phyloP scores from a whole-genome alignment of 441 rosid species.

The Macaranga tanarius region DNA sequence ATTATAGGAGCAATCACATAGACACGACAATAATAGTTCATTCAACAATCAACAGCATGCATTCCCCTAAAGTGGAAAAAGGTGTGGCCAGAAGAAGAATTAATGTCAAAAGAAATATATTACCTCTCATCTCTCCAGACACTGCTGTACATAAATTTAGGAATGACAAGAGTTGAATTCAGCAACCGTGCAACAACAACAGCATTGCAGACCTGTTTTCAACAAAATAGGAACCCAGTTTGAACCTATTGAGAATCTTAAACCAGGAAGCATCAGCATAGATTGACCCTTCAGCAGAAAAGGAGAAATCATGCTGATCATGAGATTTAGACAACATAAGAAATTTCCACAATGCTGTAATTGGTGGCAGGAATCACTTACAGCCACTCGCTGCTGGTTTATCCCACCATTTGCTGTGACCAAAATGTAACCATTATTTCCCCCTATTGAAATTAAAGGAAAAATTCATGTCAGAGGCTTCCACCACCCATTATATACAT shows the following conservation, averaged over 20 bases:
- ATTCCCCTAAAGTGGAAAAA: neutral
- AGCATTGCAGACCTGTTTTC: constrained; percentile 83
- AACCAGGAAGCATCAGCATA: neutral
- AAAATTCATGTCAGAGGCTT: constrained; percentile 17
- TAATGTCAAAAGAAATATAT: constrained; percentile 16
- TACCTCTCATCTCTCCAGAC: constrained; percentile 96
- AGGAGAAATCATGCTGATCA: constrained; percentile 3
- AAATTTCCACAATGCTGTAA: constrained; percentile 11
- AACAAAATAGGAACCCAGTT: constrained; percentile 17
- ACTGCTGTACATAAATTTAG: constrained; percentile 89
- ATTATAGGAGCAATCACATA: neutral
- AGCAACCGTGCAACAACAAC: constrained; percentile 83
- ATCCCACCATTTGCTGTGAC: constrained; percentile 98
- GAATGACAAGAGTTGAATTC: constrained; percentile 87
- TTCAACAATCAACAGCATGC: neutral
- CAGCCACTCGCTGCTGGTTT: constrained; percentile 98
- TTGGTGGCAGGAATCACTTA: constrained; percentile 42
- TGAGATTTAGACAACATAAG: constrained; percentile 2
- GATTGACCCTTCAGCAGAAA: constrained; percentile 16
- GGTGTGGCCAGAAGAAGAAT: neutral
- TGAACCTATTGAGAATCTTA: constrained; percentile 20
- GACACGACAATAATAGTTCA: neutral
- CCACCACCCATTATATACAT: neutral
- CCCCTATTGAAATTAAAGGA: constrained; percentile 38
- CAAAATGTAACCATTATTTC: constrained; percentile 82